Evolutionary conservation across 371 early-diverging fungal genomes (phyloP).

Genomic region (Quaeritorhiza haematococci): DNA sequence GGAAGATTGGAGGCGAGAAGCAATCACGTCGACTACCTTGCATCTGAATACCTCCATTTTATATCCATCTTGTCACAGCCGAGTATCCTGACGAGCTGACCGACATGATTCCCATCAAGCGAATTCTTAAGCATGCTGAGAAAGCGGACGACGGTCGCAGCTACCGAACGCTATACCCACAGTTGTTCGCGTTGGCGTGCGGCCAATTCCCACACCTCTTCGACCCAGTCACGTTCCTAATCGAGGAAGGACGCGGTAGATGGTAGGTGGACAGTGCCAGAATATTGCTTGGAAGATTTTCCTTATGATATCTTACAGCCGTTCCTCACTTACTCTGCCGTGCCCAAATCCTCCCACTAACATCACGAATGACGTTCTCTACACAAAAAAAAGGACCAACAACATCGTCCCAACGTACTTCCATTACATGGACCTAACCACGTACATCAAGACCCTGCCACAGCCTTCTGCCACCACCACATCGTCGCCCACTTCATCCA

Average conservation of each 20-base stretch:
- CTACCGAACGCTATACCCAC: conserved; percentile 37
- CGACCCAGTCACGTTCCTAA: conserved; percentile 24
- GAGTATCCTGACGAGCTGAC: conserved; percentile 39
- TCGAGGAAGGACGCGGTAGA: too few species aligned
- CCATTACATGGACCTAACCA: not conserved
- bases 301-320: too few species aligned
- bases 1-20: too few species aligned
- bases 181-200: conserved; percentile 38
- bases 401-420: not conserved
- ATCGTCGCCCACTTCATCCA: too few species aligned
- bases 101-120: conserved; percentile 38
- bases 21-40: too few species aligned
- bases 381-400: conserved; percentile 9
- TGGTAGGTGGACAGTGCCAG: too few species aligned
- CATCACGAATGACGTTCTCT: too few species aligned
- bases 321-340: too few species aligned
- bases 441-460: too few species aligned
- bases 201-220: conserved; percentile 44
- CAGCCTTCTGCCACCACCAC: too few species aligned
- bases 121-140: conserved; percentile 28
- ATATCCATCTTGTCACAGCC: not conserved
- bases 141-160: conserved; percentile 15
- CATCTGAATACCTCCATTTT: not conserved
- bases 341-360: too few species aligned
- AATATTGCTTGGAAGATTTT: too few species aligned